Evolutionary conservation across 164 flowering plant genomes (phyloP).

Genomic region (Aristolochia contorta): DNA sequence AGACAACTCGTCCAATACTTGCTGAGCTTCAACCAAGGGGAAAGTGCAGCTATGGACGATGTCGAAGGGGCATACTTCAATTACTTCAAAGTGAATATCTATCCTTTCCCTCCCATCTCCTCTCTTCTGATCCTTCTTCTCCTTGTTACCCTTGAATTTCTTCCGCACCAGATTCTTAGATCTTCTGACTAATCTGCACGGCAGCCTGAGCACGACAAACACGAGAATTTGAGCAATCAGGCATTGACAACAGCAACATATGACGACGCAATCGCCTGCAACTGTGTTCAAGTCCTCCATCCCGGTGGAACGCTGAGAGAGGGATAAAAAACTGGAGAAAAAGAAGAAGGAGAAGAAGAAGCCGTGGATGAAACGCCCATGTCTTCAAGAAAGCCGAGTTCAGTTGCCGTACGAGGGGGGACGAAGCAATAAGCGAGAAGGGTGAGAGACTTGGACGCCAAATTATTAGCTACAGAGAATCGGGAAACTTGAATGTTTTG

Average conservation of each 20-base stretch:
- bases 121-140: slow-evolving; percentile 5
- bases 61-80: slow-evolving; percentile 8
- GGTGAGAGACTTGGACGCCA: too few species aligned
- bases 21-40: slow-evolving; percentile 44
- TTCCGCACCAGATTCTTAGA: slow-evolving; percentile 22
- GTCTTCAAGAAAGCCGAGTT: too few species aligned
- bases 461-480: too few species aligned
- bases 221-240: slow-evolving; percentile 43
- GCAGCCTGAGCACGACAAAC: slow-evolving; percentile 43
- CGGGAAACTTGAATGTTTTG: too few species aligned
- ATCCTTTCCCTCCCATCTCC: neutral
- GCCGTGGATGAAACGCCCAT: slow-evolving; percentile 22
- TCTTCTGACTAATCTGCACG: slow-evolving; percentile 31
- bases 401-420: too few species aligned
- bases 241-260: slow-evolving; percentile 72
- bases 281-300: slow-evolving; percentile 61
- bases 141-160: slow-evolving; percentile 21
- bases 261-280: slow-evolving; percentile 53
- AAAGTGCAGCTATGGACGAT: slow-evolving; percentile 9
- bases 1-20: slow-evolving; percentile 39
- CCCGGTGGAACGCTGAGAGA: neutral
- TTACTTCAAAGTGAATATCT: slow-evolving; percentile 6
- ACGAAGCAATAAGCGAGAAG: too few species aligned
- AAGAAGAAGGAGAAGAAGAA: slow-evolving; percentile 9
- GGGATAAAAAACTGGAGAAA: neutral